Conservation (phyloP, 2,329 filamentous ascomycete genomes). For the Escovopsis sp. region DNA sequence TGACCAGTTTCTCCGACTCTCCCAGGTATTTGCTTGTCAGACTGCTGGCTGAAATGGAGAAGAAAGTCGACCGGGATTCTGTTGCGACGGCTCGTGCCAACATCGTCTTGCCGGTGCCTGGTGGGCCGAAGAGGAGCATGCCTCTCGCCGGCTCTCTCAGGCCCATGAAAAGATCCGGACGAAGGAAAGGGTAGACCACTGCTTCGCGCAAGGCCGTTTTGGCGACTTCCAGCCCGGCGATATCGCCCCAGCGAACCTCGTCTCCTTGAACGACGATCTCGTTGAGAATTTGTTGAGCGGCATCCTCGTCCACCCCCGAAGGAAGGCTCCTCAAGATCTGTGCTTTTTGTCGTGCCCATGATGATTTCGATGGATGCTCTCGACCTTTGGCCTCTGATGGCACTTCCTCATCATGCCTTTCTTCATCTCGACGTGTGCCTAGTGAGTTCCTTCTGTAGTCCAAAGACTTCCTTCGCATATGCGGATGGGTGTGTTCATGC, state of each 20-base stretch:
- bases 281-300: slow-evolving; percentile 85
- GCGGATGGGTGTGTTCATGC: no score
- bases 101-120: slow-evolving; percentile 99
- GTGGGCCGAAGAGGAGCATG: slow-evolving; percentile 91
- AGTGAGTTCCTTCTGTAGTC: slow-evolving; percentile 19
- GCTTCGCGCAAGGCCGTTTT: slow-evolving; percentile 89
- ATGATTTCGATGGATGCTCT: slow-evolving; percentile 22
- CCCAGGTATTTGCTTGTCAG: slow-evolving; percentile 92
- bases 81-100: slow-evolving; percentile 81
- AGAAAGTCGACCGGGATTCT: slow-evolving; percentile 88
- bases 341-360: slow-evolving; percentile 47
- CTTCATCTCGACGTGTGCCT: slow-evolving; percentile 29
- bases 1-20: slow-evolving; percentile 90
- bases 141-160: slow-evolving; percentile 84
- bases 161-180: slow-evolving; percentile 91
- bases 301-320: slow-evolving; percentile 62
- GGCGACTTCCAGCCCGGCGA: slow-evolving; percentile 77
- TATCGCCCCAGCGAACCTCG: slow-evolving; percentile 86
- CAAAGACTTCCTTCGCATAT: slow-evolving; percentile 2
- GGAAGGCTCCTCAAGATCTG: slow-evolving; percentile 63
- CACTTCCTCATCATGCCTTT: slow-evolving; percentile 29
- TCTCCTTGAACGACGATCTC: slow-evolving; percentile 92
- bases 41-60: slow-evolving; percentile 89
- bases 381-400: slow-evolving; percentile 17
- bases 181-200: slow-evolving; percentile 90